Evolutionary conservation across 495 filamentous ascomycete genomes (phyloP).

Genomic region (Baudoinia panamericana): DNA sequence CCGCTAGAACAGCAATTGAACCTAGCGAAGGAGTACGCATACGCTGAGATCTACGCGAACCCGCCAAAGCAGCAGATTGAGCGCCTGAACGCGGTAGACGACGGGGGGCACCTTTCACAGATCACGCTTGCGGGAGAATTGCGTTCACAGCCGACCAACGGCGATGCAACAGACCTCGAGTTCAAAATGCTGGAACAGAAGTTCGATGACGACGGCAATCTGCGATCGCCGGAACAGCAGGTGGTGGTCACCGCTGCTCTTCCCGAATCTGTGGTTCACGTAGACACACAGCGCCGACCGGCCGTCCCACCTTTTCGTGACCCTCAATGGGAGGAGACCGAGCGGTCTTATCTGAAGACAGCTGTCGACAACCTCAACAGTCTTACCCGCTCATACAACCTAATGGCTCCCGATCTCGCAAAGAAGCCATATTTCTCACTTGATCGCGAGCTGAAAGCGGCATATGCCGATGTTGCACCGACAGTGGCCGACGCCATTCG

Average conservation of each 20-base stretch:
- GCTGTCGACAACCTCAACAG: slow-evolving; percentile 67
- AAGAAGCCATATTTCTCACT: slow-evolving; percentile 88
- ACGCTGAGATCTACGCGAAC: slow-evolving; percentile 48
- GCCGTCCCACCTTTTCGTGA: slow-evolving; percentile 46
- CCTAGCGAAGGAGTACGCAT: slow-evolving; percentile 59
- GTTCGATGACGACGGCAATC: slow-evolving; percentile 13
- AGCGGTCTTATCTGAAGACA: slow-evolving; percentile 64
- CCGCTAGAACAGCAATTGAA: slow-evolving; percentile 62
- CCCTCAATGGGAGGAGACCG: slow-evolving; percentile 51
- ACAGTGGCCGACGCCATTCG: slow-evolving; percentile 55
- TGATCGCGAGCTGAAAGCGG: slow-evolving; percentile 65
- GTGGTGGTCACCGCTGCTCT: slow-evolving; percentile 4
- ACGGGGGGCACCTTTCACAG: slow-evolving; percentile 32
- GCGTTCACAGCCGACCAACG: slow-evolving; percentile 13
- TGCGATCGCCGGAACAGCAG: slow-evolving; percentile 3
- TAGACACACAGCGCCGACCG: slow-evolving; percentile 6
- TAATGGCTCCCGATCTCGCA: slow-evolving; percentile 80
- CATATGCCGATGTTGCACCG: slow-evolving; percentile 78
- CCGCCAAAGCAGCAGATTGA: slow-evolving; percentile 35
- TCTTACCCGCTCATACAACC: slow-evolving; percentile 79
- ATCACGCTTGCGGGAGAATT: slow-evolving; percentile 34
- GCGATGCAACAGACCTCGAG: slow-evolving; percentile 4
- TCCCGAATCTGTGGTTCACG: not conserved
- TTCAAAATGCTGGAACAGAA: slow-evolving; percentile 18
- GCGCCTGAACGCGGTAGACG: slow-evolving; percentile 33